phyloP scores from a whole-genome alignment of 345 rosid species.

The Euphorbia tirucalli region DNA sequence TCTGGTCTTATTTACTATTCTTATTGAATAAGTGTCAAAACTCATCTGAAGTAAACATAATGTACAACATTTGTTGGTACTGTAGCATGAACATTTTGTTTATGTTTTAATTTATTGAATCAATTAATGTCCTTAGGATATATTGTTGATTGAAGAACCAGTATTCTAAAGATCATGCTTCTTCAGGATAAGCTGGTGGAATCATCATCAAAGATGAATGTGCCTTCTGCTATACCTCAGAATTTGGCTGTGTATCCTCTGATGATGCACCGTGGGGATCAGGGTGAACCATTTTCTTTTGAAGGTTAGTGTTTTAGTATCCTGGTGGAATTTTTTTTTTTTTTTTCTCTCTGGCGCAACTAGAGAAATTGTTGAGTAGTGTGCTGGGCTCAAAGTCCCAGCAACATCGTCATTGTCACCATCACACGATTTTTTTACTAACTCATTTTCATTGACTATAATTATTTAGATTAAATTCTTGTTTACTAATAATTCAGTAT shows the following conservation, averaged over 20 bases:
- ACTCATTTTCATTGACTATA: no score
- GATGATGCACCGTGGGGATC: constrained; percentile 40
- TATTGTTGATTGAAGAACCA: constrained; percentile 42
- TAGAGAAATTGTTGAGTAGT: no score
- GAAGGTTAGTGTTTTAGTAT: constrained; percentile 44
- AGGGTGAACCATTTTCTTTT: constrained; percentile 37
- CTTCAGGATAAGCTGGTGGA: constrained; percentile 69
- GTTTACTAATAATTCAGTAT: no score
- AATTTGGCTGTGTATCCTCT: constrained; percentile 53
- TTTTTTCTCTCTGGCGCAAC: no score
- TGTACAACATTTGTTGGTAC: not conserved
- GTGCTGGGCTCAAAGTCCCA: no score
- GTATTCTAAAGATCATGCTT: constrained; percentile 47
- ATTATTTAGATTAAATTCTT: no score
- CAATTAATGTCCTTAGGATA: constrained; percentile 37
- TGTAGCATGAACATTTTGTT: constrained; percentile 9
- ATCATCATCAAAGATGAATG: constrained; percentile 50
- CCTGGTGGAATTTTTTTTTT: no score
- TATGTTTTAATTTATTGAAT: constrained; percentile 32
- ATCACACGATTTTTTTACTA: no score
- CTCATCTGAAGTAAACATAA: constrained; percentile 1
- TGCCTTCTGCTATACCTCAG: constrained; percentile 43
- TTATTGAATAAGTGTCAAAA: not conserved
- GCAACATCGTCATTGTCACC: no score
- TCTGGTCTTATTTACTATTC: not conserved